These are phyloP conservation scores for Pseudogymnoascus pannorum DNA, from an alignment of 2,329 filamentous ascomycete genomes.

Conservation along the genomic window DNA sequence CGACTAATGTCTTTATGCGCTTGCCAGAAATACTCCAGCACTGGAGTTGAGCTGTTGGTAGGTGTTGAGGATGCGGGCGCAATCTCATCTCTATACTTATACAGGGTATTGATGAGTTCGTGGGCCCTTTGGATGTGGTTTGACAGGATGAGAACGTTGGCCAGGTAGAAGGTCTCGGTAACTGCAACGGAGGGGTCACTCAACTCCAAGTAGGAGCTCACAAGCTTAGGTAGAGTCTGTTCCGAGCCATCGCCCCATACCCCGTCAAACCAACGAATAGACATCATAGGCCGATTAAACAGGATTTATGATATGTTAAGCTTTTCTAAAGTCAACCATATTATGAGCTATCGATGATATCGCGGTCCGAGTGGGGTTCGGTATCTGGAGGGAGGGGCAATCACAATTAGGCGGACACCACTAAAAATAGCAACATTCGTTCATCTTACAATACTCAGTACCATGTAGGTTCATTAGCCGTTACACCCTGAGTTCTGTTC, in stretches of 20 bases:
- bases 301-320: neutral
- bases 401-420: neutral
- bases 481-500: too few relatives aligned
- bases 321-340: neutral
- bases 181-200: conserved; percentile 4
- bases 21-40: neutral
- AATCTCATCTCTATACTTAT: neutral
- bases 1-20: neutral
- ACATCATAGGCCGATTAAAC: neutral
- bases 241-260: neutral
- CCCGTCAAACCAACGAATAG: neutral
- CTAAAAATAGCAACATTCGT: too few relatives aligned
- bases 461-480: too few relatives aligned
- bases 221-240: conserved; percentile 10
- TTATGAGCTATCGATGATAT: too few relatives aligned
- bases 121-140: conserved; percentile 12
- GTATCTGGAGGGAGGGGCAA: neutral
- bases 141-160: conserved; percentile 13
- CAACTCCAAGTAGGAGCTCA: conserved; percentile 11
- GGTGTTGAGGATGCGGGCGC: neutral
- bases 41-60: neutral
- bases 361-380: neutral
- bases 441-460: too few relatives aligned
- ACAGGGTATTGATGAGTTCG: conserved; percentile 8
- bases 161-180: conserved; percentile 5